Evolutionary conservation across 1,139 yeast genomes (phyloP).

Genomic region (Kodamaea anthophila): DNA sequence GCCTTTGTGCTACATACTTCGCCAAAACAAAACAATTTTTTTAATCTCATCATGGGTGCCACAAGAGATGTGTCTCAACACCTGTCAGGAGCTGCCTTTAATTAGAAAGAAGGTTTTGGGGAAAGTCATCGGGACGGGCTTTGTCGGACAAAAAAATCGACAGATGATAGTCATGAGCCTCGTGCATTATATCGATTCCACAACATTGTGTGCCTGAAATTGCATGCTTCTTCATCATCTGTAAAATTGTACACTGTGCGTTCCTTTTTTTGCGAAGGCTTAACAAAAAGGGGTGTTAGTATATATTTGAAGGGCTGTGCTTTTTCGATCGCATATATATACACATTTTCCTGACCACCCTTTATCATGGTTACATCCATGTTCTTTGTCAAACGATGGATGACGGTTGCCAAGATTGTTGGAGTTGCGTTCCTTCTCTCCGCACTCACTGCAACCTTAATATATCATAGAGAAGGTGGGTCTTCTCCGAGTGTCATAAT

Average conservation of each 20-base stretch:
- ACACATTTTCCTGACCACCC: not conserved
- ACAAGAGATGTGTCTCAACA: no score
- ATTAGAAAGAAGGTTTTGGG: no score
- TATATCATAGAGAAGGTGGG: not conserved
- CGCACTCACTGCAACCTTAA: not conserved
- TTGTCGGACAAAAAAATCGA: no score
- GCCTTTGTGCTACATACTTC: no score
- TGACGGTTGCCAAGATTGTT: conserved; percentile 1
- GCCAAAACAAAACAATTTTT: no score
- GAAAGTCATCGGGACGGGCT: no score
- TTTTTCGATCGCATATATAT: not conserved
- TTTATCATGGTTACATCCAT: not conserved
- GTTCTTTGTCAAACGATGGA: conserved; percentile 4
- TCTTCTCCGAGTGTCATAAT: not conserved
- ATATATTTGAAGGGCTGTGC: not conserved
- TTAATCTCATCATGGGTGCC: no score
- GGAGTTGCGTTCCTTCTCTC: conserved; percentile 1
- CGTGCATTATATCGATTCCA: no score
- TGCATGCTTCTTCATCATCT: no score
- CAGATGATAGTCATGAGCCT: no score
- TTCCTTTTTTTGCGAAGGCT: not conserved
- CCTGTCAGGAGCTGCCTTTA: no score
- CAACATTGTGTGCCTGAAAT: no score
- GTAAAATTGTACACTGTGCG: not conserved
- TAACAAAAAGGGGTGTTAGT: conserved; percentile 3